Evolutionary conservation across 192 early-diverging fungal genomes (phyloP), one percentile per base, ranked within the genome.

Genomic region (Backusella parvicylindrica): DNA sequence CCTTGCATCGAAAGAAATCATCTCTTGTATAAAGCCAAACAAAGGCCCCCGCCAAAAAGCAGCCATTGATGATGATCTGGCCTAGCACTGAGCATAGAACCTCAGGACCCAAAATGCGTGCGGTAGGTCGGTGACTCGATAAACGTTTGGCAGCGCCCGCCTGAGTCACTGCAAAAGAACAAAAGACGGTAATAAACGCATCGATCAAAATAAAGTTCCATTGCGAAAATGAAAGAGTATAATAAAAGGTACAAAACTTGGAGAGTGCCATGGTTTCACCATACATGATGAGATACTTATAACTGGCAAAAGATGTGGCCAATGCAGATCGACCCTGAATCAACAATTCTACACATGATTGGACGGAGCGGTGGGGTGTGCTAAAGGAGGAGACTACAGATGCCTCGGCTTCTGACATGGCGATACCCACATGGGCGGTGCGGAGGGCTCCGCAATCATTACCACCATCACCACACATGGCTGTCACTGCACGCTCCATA

Each of bases 401-500:
- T 2, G 86, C 83, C 53, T 89, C 89, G 50, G 90, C 82, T 64
- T 89, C 89, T 23, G 86, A 88, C 38, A 91, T 79, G 15, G 90
- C 90, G 26, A 91, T 79, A 15, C 90, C 90, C 28, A 84, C 88
- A 67, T 91, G 90, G 1, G 89, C 82, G 0, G 86, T 82, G n/a
- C 88, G 87, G 18, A 91, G 73, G 2, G 90, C 90, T 15, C 90
- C 90, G 68, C 89, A 88, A 70, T 91, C 90, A 73, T 91, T 91
- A 2, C 86, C 87, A 67, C 90, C 90, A 77, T 91, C 90, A 41
- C 90, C 90, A 75, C 90, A 91, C 90, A 91, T 91, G 65, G 86
- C 89, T 0, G 87, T 87, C 31, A 91, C 81, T 16, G 75, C 79
- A 7, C 81, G 72, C 60, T 86, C 84, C 89, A 91, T 90, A 65